Conservation (phyloP, 2,329 filamentous ascomycete genomes). For the Apiospora saccharicola region DNA sequence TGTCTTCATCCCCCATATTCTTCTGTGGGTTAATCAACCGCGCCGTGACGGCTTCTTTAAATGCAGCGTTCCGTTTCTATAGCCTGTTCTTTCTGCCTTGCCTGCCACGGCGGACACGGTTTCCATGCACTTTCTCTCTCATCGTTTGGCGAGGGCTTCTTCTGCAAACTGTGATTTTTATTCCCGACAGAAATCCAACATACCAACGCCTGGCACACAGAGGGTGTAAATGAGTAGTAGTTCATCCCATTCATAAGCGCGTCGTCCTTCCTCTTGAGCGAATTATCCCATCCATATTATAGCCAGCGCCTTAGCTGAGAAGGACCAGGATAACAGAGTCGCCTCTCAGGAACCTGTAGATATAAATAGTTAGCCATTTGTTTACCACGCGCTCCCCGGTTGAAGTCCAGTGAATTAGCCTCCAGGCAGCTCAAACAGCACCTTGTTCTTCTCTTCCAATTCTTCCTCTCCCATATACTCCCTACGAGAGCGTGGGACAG, state of each 20-base stretch:
- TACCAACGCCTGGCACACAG: conserved; percentile 13
- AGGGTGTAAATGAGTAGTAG: conserved; percentile 3
- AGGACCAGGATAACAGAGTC: conserved; percentile 89
- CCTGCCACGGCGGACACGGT: background rate
- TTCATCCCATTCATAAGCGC: conserved; percentile 21
- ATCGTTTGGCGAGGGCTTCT: background rate
- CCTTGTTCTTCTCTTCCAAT: background rate
- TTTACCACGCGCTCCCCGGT: background rate
- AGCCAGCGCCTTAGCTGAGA: conserved; percentile 66
- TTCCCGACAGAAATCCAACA: background rate
- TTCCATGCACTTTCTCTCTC: background rate
- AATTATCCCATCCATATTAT: background rate
- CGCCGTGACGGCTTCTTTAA: conserved; percentile 11
- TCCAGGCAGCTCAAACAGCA: background rate
- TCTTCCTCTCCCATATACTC: background rate
- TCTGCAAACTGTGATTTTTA: conserved; percentile 8
- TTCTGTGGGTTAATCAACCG: conserved; percentile 8
- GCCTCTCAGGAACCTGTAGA: conserved; percentile 78
- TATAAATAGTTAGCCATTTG: conserved; percentile 25
- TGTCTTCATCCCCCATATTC: conserved; percentile 17
- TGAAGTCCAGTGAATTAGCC: background rate
- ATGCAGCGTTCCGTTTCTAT: conserved; percentile 1
- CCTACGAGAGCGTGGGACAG: background rate
- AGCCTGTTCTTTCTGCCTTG: conserved; percentile 3
- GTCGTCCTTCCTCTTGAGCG: background rate